These are phyloP conservation scores for Yamadazyma friedrichii DNA, from an alignment of 1,139 yeast genomes.

Conservation along the genomic window DNA sequence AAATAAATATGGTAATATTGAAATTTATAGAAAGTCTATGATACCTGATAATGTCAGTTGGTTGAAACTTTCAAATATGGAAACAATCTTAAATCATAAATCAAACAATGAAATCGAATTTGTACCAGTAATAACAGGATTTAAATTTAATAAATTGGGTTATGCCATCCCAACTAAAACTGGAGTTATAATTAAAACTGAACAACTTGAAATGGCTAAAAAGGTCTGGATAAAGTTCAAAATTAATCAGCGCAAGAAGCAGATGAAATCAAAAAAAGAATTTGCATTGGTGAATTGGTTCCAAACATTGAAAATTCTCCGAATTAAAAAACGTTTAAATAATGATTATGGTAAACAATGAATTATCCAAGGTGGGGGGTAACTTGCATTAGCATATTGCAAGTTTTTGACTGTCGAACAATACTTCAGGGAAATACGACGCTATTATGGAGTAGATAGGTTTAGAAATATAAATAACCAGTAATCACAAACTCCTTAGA, in stretches of 20 bases:
- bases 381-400: no score
- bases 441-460: no score
- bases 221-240: conserved; percentile 29
- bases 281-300: conserved; percentile 23
- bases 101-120: conserved; percentile 17
- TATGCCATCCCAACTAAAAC: conserved; percentile 29
- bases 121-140: conserved; percentile 39
- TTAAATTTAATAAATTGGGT: conserved; percentile 26
- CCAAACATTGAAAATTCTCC: conserved; percentile 19
- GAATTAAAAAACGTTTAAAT: conserved; percentile 22
- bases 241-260: conserved; percentile 14
- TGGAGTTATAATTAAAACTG: conserved; percentile 29
- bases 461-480: no score
- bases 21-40: conserved; percentile 32
- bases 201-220: conserved; percentile 21
- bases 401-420: no score
- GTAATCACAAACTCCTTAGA: no score
- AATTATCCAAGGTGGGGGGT: no score
- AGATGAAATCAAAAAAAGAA: not conserved
- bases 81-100: conserved; percentile 19
- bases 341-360: conserved; percentile 6
- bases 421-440: no score
- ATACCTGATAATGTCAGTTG: conserved; percentile 32
- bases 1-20: conserved; percentile 36
- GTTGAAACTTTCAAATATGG: conserved; percentile 27